Percentiles rank a stretch among this genome's conserved stretches.
phyloP scores from a whole-genome alignment of 352 stramenopile genomes.

The Blastocystis sp. region DNA sequence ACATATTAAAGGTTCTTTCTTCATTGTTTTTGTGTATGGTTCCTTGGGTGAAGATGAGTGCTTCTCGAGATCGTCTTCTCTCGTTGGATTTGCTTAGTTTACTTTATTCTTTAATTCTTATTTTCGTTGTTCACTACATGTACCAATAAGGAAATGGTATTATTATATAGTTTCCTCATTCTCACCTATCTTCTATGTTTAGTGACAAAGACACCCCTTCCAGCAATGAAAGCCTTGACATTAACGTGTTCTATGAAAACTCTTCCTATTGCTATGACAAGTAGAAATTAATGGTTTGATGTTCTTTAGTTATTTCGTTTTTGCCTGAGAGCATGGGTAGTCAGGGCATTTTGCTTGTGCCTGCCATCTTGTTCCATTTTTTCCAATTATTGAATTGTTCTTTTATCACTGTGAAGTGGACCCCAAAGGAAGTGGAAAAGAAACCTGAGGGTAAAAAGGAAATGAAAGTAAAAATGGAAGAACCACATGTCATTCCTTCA shows the following conservation, averaged over 20 bases:
- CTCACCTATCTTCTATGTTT: neutral
- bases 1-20: slow-evolving; percentile 43
- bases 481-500: neutral
- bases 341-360: slow-evolving; percentile 39
- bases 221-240: slow-evolving; percentile 12
- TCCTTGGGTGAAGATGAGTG: slow-evolving; percentile 61
- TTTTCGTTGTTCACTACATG: slow-evolving; percentile 47
- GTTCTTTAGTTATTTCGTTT: slow-evolving; percentile 38
- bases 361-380: slow-evolving; percentile 55
- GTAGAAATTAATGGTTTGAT: neutral
- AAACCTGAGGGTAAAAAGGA: neutral
- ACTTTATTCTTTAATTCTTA: slow-evolving; percentile 26
- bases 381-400: slow-evolving; percentile 20
- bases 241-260: slow-evolving; percentile 52
- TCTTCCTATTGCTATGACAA: slow-evolving; percentile 58
- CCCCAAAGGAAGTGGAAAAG: neutral
- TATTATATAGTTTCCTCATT: neutral
- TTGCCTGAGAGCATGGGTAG: neutral
- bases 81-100: neutral
- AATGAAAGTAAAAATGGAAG: neutral
- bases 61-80: slow-evolving; percentile 23
- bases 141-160: neutral
- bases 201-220: neutral
- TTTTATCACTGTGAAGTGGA: slow-evolving; percentile 22
- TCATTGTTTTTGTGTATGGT: slow-evolving; percentile 58